Conservation (phyloP, 2,329 filamentous ascomycete genomes). For the Nothomitra cinnamomea region DNA sequence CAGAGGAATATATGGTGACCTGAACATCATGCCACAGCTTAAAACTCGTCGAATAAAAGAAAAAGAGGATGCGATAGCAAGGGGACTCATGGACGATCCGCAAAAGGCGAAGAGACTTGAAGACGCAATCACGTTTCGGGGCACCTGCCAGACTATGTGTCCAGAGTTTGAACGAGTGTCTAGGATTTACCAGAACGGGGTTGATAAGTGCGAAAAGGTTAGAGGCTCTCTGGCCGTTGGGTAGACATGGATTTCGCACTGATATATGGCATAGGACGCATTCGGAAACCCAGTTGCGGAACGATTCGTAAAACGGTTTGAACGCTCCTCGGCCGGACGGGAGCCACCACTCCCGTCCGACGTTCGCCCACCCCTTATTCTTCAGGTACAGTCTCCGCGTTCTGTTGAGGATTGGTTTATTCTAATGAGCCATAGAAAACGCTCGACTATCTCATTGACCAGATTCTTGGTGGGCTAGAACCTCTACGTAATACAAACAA, state of each 20-base stretch:
- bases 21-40: constrained; percentile 17
- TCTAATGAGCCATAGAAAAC: constrained; percentile 17
- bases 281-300: constrained; percentile 26
- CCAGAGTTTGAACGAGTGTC: constrained; percentile 45
- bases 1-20: neutral
- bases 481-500: constrained; percentile 36
- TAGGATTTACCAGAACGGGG: constrained; percentile 43
- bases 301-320: constrained; percentile 47
- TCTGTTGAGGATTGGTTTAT: neutral
- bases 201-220: constrained; percentile 43
- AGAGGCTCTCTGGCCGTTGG: constrained; percentile 16
- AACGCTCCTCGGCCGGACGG: constrained; percentile 43
- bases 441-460: constrained; percentile 30
- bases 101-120: constrained; percentile 40
- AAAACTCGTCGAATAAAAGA: constrained; percentile 33
- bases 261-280: constrained; percentile 39
- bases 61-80: constrained; percentile 32
- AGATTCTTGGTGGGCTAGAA: constrained; percentile 33
- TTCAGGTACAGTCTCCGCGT: constrained; percentile 21
- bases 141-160: constrained; percentile 47
- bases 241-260: constrained; percentile 20
- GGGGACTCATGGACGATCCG: constrained; percentile 39
- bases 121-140: constrained; percentile 43
- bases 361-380: constrained; percentile 39
- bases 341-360: constrained; percentile 47